phyloP scores from a whole-genome alignment of 192 early-diverging fungal genomes.

The Podila verticillata region DNA sequence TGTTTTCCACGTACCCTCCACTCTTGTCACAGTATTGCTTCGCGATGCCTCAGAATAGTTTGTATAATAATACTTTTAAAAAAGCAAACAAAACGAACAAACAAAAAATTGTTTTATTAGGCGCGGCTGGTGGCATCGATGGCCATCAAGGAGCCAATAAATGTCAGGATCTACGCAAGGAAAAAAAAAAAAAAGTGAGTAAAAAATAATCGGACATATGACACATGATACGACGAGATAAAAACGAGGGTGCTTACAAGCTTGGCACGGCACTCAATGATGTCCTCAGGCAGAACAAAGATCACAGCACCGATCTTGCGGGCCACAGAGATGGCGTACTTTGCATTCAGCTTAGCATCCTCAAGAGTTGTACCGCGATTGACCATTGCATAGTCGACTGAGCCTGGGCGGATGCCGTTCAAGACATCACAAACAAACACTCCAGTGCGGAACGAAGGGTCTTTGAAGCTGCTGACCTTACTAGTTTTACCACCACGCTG shows the following conservation, averaged over 20 bases:
- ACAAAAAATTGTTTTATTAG: neutral
- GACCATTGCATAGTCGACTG: conserved; percentile 90
- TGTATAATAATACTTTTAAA: too few relatives aligned
- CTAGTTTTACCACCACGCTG: conserved; percentile 69
- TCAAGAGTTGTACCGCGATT: conserved; percentile 78
- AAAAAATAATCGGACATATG: neutral
- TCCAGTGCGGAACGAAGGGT: conserved; percentile 78
- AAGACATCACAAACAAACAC: conserved; percentile 92
- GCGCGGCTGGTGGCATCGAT: neutral
- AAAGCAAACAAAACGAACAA: too few relatives aligned
- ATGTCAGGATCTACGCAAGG: neutral
- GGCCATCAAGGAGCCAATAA: conserved; percentile 1
- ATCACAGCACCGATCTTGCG: conserved; percentile 99
- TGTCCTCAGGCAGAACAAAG: conserved; percentile 98
- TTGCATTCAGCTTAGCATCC: conserved; percentile 90
- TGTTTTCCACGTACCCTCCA: too few relatives aligned
- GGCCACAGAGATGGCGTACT: conserved; percentile 98
- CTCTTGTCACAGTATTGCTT: too few relatives aligned
- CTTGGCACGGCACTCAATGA: conserved; percentile 96
- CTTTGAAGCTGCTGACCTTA: conserved; percentile 87
- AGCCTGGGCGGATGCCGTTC: conserved; percentile 91
- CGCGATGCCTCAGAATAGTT: too few relatives aligned
- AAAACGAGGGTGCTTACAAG: conserved; percentile 73
- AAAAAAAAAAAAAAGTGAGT: neutral
- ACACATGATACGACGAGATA: neutral